These are phyloP conservation scores for Tephrocybe sp. DNA, from an alignment of 768 basidiomycete genomes.

Conservation along the genomic window DNA sequence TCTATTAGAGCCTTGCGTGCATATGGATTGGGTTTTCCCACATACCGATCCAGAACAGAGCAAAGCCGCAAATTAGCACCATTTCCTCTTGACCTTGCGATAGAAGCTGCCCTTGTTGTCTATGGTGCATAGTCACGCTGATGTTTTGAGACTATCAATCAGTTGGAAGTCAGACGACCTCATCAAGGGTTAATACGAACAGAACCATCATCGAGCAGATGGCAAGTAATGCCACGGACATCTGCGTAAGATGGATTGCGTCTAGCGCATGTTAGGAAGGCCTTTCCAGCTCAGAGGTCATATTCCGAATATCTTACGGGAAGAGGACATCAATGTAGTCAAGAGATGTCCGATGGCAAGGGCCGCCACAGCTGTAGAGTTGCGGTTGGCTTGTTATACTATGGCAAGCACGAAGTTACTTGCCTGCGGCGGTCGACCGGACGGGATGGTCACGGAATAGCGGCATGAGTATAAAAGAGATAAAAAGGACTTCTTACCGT, in stretches of 20 bases:
- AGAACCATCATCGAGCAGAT: slow-evolving; percentile 62
- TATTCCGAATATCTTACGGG: slow-evolving; percentile 30
- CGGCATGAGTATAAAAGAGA: slow-evolving; percentile 31
- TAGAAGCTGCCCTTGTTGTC: slow-evolving; percentile 54
- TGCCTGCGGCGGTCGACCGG: slow-evolving; percentile 42
- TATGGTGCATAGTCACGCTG: slow-evolving; percentile 70
- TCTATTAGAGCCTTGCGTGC: slow-evolving; percentile 4
- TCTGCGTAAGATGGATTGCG: slow-evolving; percentile 67
- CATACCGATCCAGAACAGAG: slow-evolving; percentile 76
- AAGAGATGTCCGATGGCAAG: slow-evolving; percentile 47
- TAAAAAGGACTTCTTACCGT: not conserved
- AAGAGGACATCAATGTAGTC: slow-evolving; percentile 46
- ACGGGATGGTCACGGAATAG: slow-evolving; percentile 47
- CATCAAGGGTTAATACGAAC: slow-evolving; percentile 30
- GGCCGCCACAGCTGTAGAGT: slow-evolving; percentile 40
- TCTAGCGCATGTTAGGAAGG: slow-evolving; percentile 32
- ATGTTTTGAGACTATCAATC: not conserved
- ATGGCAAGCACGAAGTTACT: slow-evolving; percentile 21
- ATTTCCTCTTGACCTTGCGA: slow-evolving; percentile 74
- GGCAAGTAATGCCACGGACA: slow-evolving; percentile 67
- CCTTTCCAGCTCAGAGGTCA: not conserved
- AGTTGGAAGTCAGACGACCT: not conserved
- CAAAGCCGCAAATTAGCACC: slow-evolving; percentile 67
- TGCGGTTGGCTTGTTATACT: not conserved
- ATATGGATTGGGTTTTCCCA: slow-evolving; percentile 1